Evolutionary conservation across 2,329 filamentous ascomycete genomes (phyloP), one percentile per base, ranked within the genome.

Genomic region (Akanthomyces dipterigenus): DNA sequence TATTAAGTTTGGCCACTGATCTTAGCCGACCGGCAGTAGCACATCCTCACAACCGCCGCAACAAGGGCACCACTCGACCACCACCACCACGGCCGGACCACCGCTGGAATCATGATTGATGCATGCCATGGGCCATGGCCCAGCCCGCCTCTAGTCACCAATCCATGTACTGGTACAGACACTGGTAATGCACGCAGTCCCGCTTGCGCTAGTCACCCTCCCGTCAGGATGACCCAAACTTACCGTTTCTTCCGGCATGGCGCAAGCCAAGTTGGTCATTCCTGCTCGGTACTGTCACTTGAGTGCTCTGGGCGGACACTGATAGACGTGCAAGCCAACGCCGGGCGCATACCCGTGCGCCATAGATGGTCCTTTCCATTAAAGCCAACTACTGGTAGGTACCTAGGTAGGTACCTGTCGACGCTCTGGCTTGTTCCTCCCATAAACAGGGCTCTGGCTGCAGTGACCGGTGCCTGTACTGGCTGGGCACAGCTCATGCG

Each of bases 231-330:
- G 53, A 12, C n/a, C 40, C 40, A 46, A 34, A 34, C 28, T 38
- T 57, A 46, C 55, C 31, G 42, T 57, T 57, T 57, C 42, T 57
- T 57, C 55, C 55, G 43, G 55, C 40, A 55, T 55, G 53, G 53
- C 53, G 26, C 53, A 45, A 55, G 42, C 28, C 26, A 48, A 56
- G 43, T 38, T 20, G 34, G 20, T 9, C 55, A 54, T 50, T 46
- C 43, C 43, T 26, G 36, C 14, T 38, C 43, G 20, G n/a, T 14
- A 20, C 22, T 55, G 53, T 31, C 48, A 51, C 28, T 22, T n/a
- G 2, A 28, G 6, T 38, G 28, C 31, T 31, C n/a, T n/a, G n/a
- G n/a, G n/a, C n/a, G n/a, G 36, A 11, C 18, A 31, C 46, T 11
- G 46, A 49, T 49, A 22, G 43, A 26, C 16, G 14, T n/a, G 24